Evolutionary conservation across 257 asterid species (phyloP).

Genomic region (Catharanthus roseus): DNA sequence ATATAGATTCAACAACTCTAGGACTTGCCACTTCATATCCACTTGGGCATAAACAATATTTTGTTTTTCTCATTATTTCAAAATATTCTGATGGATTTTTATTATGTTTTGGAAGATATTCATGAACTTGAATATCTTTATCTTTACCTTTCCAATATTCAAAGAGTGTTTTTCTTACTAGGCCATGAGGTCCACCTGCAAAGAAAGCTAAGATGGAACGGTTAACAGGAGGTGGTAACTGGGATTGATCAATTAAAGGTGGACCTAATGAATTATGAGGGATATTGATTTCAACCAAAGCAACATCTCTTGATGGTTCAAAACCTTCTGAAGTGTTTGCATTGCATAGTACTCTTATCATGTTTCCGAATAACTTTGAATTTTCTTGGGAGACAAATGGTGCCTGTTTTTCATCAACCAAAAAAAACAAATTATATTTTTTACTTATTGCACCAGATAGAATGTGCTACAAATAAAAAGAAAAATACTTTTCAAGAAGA

Average conservation of each 20-base stretch:
- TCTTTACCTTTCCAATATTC: conserved; percentile 37
- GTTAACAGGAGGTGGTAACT: conserved; percentile 10
- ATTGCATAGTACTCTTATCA: conserved; percentile 57
- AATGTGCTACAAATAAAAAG: too few species aligned
- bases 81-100: conserved; percentile 25
- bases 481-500: too few species aligned
- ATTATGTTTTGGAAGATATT: conserved; percentile 36
- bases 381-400: conserved; percentile 34
- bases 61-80: conserved; percentile 32
- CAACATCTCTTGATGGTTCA: conserved; percentile 38
- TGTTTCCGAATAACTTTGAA: conserved; percentile 29
- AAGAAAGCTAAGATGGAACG: conserved; percentile 46
- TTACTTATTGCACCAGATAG: too few species aligned
- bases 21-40: conserved; percentile 77
- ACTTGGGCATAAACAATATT: conserved; percentile 57
- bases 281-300: conserved; percentile 50
- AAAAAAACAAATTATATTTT: not conserved
- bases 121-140: conserved; percentile 36
- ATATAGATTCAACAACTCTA: conserved; percentile 45
- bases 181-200: conserved; percentile 63
- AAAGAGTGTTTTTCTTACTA: conserved; percentile 34
- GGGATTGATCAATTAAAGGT: conserved; percentile 20
- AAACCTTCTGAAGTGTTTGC: conserved; percentile 62
- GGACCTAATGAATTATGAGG: conserved; percentile 19
- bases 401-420: conserved; percentile 34